phyloP scores from a whole-genome alignment of 208 protist genomes.

The Trypanosoma rangeli region DNA sequence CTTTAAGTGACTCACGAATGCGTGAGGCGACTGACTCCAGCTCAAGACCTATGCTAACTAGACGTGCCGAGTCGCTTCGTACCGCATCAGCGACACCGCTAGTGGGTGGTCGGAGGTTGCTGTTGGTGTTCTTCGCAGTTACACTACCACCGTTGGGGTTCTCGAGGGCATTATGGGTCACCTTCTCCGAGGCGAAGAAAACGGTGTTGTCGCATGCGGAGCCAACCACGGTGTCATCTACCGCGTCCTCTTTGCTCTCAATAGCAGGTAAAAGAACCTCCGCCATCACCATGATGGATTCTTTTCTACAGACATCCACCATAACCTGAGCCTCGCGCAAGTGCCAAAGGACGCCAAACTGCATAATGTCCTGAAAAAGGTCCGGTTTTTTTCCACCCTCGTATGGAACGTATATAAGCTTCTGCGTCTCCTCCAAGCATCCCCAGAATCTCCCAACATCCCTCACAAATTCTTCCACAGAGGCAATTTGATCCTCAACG shows the following conservation, averaged over 20 bases:
- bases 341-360: slow-evolving; percentile 50
- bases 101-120: not conserved
- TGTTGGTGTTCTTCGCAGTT: not conserved
- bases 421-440: slow-evolving; percentile 32
- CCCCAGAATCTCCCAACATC: slow-evolving; percentile 33
- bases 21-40: slow-evolving; percentile 34
- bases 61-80: slow-evolving; percentile 13
- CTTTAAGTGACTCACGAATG: slow-evolving; percentile 29
- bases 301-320: slow-evolving; percentile 39
- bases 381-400: slow-evolving; percentile 25
- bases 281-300: slow-evolving; percentile 36
- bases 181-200: not conserved
- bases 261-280: slow-evolving; percentile 38
- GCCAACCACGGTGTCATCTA: not conserved
- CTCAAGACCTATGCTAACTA: slow-evolving; percentile 33
- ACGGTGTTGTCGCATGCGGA: not conserved
- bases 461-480: slow-evolving; percentile 27
- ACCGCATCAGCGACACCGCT: not conserved
- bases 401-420: slow-evolving; percentile 29
- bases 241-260: slow-evolving; percentile 20
- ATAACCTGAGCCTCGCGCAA: slow-evolving; percentile 40
- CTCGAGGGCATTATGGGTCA: not conserved
- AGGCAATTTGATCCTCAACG: slow-evolving; percentile 22
- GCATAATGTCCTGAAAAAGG: slow-evolving; percentile 52
- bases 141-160: not conserved